phyloP scores from a whole-genome alignment of 2,329 filamentous ascomycete species.

The Botryosphaeria dothidea region DNA sequence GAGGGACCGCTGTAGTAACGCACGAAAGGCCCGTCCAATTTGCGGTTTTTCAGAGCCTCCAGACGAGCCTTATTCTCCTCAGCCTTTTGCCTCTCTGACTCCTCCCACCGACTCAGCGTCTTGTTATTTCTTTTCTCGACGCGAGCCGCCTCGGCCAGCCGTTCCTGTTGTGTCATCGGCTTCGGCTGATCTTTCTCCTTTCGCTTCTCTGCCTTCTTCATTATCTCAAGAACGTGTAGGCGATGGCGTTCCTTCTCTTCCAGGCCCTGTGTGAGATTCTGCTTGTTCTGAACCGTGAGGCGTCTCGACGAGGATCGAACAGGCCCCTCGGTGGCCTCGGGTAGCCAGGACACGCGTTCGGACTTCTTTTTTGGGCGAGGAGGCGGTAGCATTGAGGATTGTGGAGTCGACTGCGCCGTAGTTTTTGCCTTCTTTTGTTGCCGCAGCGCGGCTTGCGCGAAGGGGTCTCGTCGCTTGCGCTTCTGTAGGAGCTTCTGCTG shows the following conservation, averaged over 20 bases:
- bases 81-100: constrained; percentile 84
- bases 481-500: constrained; percentile 68
- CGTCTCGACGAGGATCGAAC: constrained; percentile 62
- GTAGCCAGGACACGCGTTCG: constrained; percentile 70
- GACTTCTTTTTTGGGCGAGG: constrained; percentile 64
- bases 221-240: constrained; percentile 67
- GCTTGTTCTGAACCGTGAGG: constrained; percentile 63
- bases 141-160: constrained; percentile 76
- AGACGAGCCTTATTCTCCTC: constrained; percentile 81
- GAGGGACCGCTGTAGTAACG: constrained; percentile 93
- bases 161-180: constrained; percentile 82
- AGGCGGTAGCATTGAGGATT: constrained; percentile 41
- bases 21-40: constrained; percentile 83
- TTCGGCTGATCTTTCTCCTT: constrained; percentile 75
- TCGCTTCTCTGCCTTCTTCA: constrained; percentile 61
- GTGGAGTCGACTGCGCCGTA: constrained; percentile 43
- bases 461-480: constrained; percentile 64
- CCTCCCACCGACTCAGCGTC: constrained; percentile 91
- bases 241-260: constrained; percentile 70
- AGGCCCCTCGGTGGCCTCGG: constrained; percentile 62
- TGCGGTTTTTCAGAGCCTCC: constrained; percentile 83
- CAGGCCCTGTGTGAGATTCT: constrained; percentile 66
- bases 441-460: constrained; percentile 41
- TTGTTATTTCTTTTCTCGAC: constrained; percentile 86
- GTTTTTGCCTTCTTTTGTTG: constrained; percentile 34